Base-by-base conservation (phyloP, 495 filamentous ascomycete genomes). In the Aspergillus sparsus region DNA sequence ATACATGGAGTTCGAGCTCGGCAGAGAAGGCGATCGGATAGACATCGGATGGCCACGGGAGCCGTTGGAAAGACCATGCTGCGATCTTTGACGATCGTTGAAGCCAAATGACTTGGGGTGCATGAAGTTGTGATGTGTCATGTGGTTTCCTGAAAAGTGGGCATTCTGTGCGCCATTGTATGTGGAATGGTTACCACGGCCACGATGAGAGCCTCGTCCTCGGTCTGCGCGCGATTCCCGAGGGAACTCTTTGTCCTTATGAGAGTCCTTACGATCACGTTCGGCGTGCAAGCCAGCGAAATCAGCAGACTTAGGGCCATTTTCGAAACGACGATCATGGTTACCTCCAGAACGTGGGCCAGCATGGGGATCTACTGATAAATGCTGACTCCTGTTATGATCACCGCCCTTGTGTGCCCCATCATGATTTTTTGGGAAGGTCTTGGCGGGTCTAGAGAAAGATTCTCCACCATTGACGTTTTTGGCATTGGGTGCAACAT, bases 181-280 rank as follows among this genome's bases (percentile, higher is more conserved):
- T 52, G 71, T 69, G 18, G 70, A 61, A 69, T 77, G 73, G 34
- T 83, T 81, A 53, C 83, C 73, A 42, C 82, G 81, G 47, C 82
- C 82, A 53, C 84, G 82, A 66, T 80, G 82, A 34, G 77, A 75
- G 56, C 81, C 79, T 52, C 84, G 80, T 52, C 80, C 79, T 60
- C 82, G 79, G 33, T 84, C 82, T 47, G 75, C 60, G 50, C 82
- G 79, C 50, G 74, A 71, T 57, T 85, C 82, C 32, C 71, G 73
- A 67, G 67, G 60, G 61, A 75, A 72, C 1, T 80, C 76, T 32
- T 68, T 69, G 8, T 75, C 74, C 50, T 49, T 60, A 12, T 51
- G 27, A 8, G 32, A 32, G 49, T 51, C 49, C 55, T 67, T 58
- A 10, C 73, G 45, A 16, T 77, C 71, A 32, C 58, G 58, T 37